A percentile compares a stretch with the other conserved stretches of the same genome.
phyloP scores from a whole-genome alignment of 1,284 basidiomycete species.

The Phlebopus sp. region DNA sequence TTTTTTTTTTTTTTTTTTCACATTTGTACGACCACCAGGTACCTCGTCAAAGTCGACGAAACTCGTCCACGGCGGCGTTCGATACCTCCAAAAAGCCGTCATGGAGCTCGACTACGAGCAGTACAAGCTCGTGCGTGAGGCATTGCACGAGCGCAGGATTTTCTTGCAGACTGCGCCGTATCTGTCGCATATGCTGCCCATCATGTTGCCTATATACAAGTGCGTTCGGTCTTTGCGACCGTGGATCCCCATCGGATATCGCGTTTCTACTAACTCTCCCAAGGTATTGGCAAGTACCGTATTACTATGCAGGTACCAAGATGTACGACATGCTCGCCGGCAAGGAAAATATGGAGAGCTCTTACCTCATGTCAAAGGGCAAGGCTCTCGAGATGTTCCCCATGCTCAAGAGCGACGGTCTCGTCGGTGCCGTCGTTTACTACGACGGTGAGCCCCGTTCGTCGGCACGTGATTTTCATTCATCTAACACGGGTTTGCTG shows the following conservation, averaged over 20 bases:
- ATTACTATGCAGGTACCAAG: slow-evolving; percentile 95
- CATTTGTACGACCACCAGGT: slow-evolving; percentile 54
- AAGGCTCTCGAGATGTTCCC: slow-evolving; percentile 95
- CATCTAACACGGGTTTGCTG: not conserved
- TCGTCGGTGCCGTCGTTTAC: slow-evolving; percentile 94
- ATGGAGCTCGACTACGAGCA: slow-evolving; percentile 96
- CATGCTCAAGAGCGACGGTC: slow-evolving; percentile 91
- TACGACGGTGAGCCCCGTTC: slow-evolving; percentile 85
- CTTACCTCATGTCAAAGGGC: slow-evolving; percentile 92
- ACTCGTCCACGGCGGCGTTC: slow-evolving; percentile 95
- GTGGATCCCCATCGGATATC: not conserved
- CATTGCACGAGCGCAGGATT: slow-evolving; percentile 88
- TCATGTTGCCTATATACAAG: slow-evolving; percentile 93
- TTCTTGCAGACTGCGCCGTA: slow-evolving; percentile 97
- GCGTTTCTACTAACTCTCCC: slow-evolving; percentile 9
- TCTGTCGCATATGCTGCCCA: slow-evolving; percentile 88
- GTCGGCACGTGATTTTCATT: not conserved
- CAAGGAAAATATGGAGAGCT: slow-evolving; percentile 94
- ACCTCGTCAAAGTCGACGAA: slow-evolving; percentile 98
- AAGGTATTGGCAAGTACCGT: slow-evolving; percentile 96
- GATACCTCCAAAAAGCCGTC: slow-evolving; percentile 96
- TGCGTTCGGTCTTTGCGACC: slow-evolving; percentile 34
- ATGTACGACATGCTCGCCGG: slow-evolving; percentile 96
- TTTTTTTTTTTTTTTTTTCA: slow-evolving; percentile 36
- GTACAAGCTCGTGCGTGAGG: slow-evolving; percentile 95